phyloP scores from a whole-genome alignment of 2,329 filamentous ascomycete species.

The Penicillium sp. region DNA sequence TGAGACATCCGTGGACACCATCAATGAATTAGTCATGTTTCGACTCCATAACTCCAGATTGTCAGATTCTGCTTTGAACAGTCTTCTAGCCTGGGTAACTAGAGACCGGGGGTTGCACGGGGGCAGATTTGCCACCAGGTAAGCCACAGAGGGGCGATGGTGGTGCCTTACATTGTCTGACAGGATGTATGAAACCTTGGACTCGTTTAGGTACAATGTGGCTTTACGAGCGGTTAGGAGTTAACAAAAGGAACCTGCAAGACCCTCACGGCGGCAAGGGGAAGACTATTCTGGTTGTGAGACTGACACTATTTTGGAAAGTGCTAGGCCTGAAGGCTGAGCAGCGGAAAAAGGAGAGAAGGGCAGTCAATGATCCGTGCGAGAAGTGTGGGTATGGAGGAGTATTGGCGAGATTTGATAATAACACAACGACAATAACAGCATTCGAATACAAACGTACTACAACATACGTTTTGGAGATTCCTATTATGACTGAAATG shows the following conservation, averaged over 20 bases:
- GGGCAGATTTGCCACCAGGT: not conserved
- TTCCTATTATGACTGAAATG: not conserved
- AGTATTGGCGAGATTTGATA: not conserved
- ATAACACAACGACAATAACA: not conserved
- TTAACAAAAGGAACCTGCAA: not conserved
- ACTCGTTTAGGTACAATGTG: not conserved
- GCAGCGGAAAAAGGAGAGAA: not conserved
- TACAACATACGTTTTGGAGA: no score
- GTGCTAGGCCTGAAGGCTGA: not conserved
- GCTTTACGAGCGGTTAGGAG: slow-evolving; percentile 5
- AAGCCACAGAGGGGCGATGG: slow-evolving; percentile 4
- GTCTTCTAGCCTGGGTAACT: not conserved
- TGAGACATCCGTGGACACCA: not conserved
- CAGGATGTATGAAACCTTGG: slow-evolving; percentile 6
- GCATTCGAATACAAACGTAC: not conserved
- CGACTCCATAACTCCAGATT: not conserved
- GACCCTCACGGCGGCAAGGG: slow-evolving; percentile 10
- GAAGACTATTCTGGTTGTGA: slow-evolving; percentile 12
- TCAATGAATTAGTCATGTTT: no score
- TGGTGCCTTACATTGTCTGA: slow-evolving; percentile 6
- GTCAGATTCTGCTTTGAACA: not conserved
- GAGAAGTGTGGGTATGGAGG: not conserved
- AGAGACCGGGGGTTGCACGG: not conserved
- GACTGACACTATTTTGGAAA: slow-evolving; percentile 4
- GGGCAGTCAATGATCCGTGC: slow-evolving; percentile 3